phyloP scores from a whole-genome alignment of 139 green algal genomes.

The Nannochloris sp. region DNA sequence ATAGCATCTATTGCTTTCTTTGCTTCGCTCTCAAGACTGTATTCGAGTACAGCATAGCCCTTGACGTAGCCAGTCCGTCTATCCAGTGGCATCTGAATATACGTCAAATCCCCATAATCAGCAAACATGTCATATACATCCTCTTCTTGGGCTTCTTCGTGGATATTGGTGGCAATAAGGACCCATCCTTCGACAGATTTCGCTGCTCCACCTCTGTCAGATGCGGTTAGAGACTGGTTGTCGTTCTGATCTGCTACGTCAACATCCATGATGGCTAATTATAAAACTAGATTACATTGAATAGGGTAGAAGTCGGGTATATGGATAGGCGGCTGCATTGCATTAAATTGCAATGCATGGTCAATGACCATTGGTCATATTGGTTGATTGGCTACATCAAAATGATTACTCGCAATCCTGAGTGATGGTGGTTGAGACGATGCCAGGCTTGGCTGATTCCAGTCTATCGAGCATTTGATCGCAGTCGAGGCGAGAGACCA shows the following conservation, averaged over 20 bases:
- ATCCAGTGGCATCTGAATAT: slow-evolving; percentile 95
- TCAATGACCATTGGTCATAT: too few relatives aligned
- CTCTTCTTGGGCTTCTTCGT: slow-evolving; percentile 94
- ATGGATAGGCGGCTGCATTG: too few relatives aligned
- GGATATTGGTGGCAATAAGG: slow-evolving; percentile 79
- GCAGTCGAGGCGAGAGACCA: slow-evolving; percentile 70
- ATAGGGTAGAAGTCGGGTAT: too few relatives aligned
- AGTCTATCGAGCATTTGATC: slow-evolving; percentile 59
- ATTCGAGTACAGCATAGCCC: slow-evolving; percentile 95
- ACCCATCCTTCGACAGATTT: slow-evolving; percentile 54
- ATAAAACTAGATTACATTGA: too few relatives aligned
- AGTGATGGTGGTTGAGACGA: neutral
- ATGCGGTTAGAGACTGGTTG: too few relatives aligned
- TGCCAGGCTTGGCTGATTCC: neutral
- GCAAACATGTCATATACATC: slow-evolving; percentile 86
- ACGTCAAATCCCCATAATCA: slow-evolving; percentile 91
- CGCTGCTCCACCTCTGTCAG: too few relatives aligned
- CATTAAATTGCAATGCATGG: too few relatives aligned
- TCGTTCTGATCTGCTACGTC: too few relatives aligned
- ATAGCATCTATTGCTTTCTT: slow-evolving; percentile 74
- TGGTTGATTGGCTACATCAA: too few relatives aligned
- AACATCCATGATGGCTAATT: too few relatives aligned
- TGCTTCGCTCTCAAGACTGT: slow-evolving; percentile 72
- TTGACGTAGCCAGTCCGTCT: slow-evolving; percentile 69
- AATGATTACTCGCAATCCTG: too few relatives aligned